Conservation (phyloP, 164 flowering plant species). For the Dillenia turbinata region DNA sequence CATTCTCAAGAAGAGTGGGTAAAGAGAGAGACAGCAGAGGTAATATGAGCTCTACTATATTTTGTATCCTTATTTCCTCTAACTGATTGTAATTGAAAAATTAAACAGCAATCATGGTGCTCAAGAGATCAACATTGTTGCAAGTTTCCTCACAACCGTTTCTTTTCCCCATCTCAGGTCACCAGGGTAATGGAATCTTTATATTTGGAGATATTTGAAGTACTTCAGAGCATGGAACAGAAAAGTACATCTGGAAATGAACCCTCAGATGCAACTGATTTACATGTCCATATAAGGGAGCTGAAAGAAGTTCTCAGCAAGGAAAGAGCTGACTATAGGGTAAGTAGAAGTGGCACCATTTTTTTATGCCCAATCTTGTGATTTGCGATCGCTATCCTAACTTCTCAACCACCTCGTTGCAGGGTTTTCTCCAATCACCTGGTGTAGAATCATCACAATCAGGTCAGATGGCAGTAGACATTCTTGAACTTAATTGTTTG, state of each 20-base stretch:
- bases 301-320: slow-evolving; percentile 51
- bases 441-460: slow-evolving; percentile 23
- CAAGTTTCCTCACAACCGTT: not conserved
- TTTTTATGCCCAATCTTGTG: not conserved
- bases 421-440: slow-evolving; percentile 50
- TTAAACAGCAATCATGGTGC: too few species aligned
- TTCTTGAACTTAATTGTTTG: slow-evolving; percentile 71
- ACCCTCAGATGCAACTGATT: slow-evolving; percentile 30
- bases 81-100: too few species aligned
- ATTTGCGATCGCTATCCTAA: not conserved
- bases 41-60: slow-evolving; percentile 4
- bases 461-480: slow-evolving; percentile 33
- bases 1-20: slow-evolving; percentile 53
- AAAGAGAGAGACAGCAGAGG: slow-evolving; percentile 67
- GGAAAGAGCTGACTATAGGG: slow-evolving; percentile 67
- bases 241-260: slow-evolving; percentile 36
- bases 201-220: slow-evolving; percentile 56
- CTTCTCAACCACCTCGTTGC: slow-evolving; percentile 8
- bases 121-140: too few species aligned
- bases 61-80: too few species aligned
- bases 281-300: slow-evolving; percentile 47
- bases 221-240: slow-evolving; percentile 49
- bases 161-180: slow-evolving; percentile 39
- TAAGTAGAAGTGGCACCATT: slow-evolving; percentile 22
- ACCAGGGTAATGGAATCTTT: slow-evolving; percentile 53